Conservation (phyloP, 163 green algal species). For the Chlamydomonas reinhardtii region DNA sequence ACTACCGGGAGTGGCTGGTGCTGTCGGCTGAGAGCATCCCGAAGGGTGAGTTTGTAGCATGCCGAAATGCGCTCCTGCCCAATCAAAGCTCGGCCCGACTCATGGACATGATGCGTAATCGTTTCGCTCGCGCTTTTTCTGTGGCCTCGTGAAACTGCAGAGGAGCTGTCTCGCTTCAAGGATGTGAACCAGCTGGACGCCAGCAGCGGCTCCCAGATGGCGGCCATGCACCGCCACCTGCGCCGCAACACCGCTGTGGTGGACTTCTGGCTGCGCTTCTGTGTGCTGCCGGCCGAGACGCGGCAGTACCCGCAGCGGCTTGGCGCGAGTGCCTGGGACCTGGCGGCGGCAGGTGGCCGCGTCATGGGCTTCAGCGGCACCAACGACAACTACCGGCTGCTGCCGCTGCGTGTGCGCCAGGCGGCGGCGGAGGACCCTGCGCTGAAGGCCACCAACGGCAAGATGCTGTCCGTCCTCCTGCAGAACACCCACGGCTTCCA, state of each 20-base stretch:
- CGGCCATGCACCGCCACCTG: conserved; percentile 48
- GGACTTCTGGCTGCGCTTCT: conserved; percentile 68
- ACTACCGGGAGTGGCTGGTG: conserved; percentile 52
- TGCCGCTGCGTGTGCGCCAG: conserved; percentile 70
- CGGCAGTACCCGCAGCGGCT: conserved; percentile 67
- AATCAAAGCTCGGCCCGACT: too few species aligned
- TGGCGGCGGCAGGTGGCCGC: conserved; percentile 45
- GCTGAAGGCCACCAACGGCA: conserved; percentile 69
- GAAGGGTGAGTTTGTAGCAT: conserved; percentile 23
- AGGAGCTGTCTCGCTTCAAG: conserved; percentile 49
- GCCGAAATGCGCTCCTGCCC: background rate
- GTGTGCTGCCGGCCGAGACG: conserved; percentile 62
- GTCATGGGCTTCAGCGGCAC: conserved; percentile 70
- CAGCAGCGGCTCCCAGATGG: conserved; percentile 61
- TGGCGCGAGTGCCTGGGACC: conserved; percentile 65
- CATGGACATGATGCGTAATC: too few species aligned
- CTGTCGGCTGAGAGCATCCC: conserved; percentile 21
- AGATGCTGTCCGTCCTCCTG: conserved; percentile 71
- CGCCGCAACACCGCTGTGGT: conserved; percentile 68
- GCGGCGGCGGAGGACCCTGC: background rate
- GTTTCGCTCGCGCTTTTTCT: too few species aligned
- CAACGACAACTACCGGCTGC: conserved; percentile 76
- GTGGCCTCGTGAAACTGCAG: too few species aligned
- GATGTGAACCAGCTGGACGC: conserved; percentile 66
- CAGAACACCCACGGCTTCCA: conserved; percentile 36